Base-by-base conservation (phyloP, 164 flowering plant species). In the Vitis rupestris region DNA sequence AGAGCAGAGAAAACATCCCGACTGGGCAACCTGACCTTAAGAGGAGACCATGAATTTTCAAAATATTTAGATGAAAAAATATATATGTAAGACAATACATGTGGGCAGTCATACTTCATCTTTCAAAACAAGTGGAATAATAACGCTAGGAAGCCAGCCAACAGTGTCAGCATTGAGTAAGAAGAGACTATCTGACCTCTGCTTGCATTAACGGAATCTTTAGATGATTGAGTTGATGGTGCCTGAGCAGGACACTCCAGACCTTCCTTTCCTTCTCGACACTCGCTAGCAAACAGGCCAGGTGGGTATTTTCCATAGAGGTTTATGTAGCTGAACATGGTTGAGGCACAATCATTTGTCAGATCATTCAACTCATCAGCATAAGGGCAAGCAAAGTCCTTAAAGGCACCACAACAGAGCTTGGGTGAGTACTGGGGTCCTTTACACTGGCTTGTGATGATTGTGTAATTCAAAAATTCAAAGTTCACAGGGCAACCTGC, bases 321-420 rank as follows among this genome's bases (percentile, higher is more conserved):
- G 72, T 85, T 80, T 1, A 88, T 82, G 80, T 87, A 87, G 76
- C 86, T 84, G 75, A 87, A 87, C 86, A 87, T 81, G 62, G 78
- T 78, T 0, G 68, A 1, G 9, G 91, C 86, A 53, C 87, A 87
- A 31, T 84, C 77, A 48, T 19, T 81, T 48, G 70, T 56, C 37
- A 58, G 19, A 58, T 85, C 89, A 27, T 87, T 85, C 4, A 87
- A 19, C 0, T 68, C 62, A 1, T 75, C 84, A 0, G 67, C 60
- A 51, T 60, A 74, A 15, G 86, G 87, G 73, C 91, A 87, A 27
- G 85, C 86, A 53, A 87, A 82, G n/a, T 81, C 77, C 77, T 78
- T 79, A 54, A 85, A 70, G 4, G 89, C 84, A 2, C 57, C 50
- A 67, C 91, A 87, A 47, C 91, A 87, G n/a, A 5, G n/a, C 2